phyloP scores from a whole-genome alignment of 2,329 filamentous ascomycete genomes.

The Ascosphaera acerosa region DNA sequence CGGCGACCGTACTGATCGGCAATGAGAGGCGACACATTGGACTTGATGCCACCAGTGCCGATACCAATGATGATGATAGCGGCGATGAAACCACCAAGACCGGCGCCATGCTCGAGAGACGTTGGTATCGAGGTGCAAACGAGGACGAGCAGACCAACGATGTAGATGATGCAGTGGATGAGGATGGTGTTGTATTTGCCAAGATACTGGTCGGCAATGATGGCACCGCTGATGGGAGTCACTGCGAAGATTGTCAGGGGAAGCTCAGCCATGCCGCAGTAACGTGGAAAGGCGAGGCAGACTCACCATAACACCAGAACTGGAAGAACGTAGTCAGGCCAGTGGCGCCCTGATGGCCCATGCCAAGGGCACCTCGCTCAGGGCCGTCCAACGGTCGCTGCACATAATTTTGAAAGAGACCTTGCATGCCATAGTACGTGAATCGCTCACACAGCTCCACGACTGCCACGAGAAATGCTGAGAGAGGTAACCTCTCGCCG shows the following conservation, averaged over 20 bases:
- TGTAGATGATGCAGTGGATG: slow-evolving; percentile 31
- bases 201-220: slow-evolving; percentile 33
- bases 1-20: slow-evolving; percentile 39
- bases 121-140: slow-evolving; percentile 28
- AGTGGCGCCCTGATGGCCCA: slow-evolving; percentile 22
- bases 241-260: slow-evolving; percentile 12
- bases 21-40: slow-evolving; percentile 33
- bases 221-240: slow-evolving; percentile 32
- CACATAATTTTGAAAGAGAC: slow-evolving; percentile 32
- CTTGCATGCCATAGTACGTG: slow-evolving; percentile 30
- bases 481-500: slow-evolving; percentile 28
- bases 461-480: slow-evolving; percentile 30
- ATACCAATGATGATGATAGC: slow-evolving; percentile 37
- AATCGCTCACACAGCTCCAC: slow-evolving; percentile 34
- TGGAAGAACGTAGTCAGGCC: slow-evolving; percentile 27
- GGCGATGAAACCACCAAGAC: slow-evolving; percentile 29
- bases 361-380: slow-evolving; percentile 17
- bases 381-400: slow-evolving; percentile 17
- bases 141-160: slow-evolving; percentile 29
- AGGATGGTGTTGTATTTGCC: slow-evolving; percentile 36
- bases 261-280: too few species aligned
- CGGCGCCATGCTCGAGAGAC: slow-evolving; percentile 24
- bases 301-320: slow-evolving; percentile 27
- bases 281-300: too few species aligned
- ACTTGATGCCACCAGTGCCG: slow-evolving; percentile 43